Evolutionary conservation across 768 basidiomycete genomes (phyloP).

Genomic region (Auricularia heimuer): DNA sequence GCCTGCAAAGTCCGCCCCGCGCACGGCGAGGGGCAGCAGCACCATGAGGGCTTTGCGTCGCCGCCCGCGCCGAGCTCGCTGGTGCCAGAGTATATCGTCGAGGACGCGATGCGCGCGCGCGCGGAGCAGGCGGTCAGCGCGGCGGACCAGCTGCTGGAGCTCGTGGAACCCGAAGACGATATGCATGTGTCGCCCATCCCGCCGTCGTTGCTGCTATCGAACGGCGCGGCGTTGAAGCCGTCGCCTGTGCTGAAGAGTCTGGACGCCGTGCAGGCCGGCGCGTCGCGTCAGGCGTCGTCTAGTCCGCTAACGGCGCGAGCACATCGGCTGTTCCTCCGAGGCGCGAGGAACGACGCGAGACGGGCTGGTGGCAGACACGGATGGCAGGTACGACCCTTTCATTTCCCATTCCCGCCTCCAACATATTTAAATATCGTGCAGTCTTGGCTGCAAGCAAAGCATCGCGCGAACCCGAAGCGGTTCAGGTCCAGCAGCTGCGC

Average conservation of each 20-base stretch:
- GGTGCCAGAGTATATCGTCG: constrained; percentile 44
- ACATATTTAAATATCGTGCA: neutral
- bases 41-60: neutral
- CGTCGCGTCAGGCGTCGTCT: neutral
- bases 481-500: constrained; percentile 42
- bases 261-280: neutral
- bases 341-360: constrained; percentile 57
- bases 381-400: constrained; percentile 45
- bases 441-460: neutral
- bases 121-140: constrained; percentile 93
- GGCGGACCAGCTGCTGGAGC: constrained; percentile 76
- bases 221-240: constrained; percentile 20
- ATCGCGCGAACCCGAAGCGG: constrained; percentile 25
- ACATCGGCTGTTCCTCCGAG: constrained; percentile 17
- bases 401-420: neutral
- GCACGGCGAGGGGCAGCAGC: neutral
- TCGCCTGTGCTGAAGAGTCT: neutral
- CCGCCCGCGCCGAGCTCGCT: neutral
- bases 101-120: constrained; percentile 76
- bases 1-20: neutral
- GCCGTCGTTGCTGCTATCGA: constrained; percentile 34
- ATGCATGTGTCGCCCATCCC: constrained; percentile 45
- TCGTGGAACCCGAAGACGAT: constrained; percentile 72
- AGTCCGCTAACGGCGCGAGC: neutral
- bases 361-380: constrained; percentile 78